Base-by-base conservation (phyloP, 495 filamentous ascomycete species). In the Aspergillus taichungensis region DNA sequence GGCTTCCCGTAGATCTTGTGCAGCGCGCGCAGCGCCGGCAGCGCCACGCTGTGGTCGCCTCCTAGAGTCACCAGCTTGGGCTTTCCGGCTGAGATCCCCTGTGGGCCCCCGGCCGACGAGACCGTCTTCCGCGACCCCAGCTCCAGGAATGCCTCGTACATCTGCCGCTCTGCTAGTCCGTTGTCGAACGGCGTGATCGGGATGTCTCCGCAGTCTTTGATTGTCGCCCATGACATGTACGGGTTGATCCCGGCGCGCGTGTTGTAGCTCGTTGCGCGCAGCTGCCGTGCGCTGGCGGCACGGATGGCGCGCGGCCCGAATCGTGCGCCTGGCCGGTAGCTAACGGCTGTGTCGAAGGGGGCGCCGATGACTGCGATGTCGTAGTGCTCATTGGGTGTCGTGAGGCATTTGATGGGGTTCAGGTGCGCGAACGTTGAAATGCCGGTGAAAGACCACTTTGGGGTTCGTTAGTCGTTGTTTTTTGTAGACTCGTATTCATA, bases 221-320 rank as follows among this genome's bases (percentile, higher is more conserved):
- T 76, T 13, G 67, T 77, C 3, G 83, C 84, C 79, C 82, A 87
- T 35, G 74, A 84, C 31, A 63, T 60, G 61, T 88, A 88, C 1
- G 86, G 87, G 61, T 92, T 92, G 34, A 91, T 76, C 10, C 73
- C 74, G 0, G 84, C 84, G 7, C 84, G 80, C 1, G 82, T 77
- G 61, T 92, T 92, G 74, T 82, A 92, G 61, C 79, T 79, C 12
- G 84, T 79, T 44, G 82, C 82, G 11, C 78, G 67, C 34, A 80
- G 82, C 60, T 90, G 85, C 30, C 85, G 74, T 6, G 80, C 77
- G 27, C 82, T 86, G 37, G 83, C 87, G 33, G 84, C 81, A 40
- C 87, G 79, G 49, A 94, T 94, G 42, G 87, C 82, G 29, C 86
- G 78, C 13, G 87, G 87, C 0, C 86, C 87, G 58, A 91, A 91